Base-by-base conservation (phyloP, 176 grass and related monocot species). In the Musa troglodytarum region DNA sequence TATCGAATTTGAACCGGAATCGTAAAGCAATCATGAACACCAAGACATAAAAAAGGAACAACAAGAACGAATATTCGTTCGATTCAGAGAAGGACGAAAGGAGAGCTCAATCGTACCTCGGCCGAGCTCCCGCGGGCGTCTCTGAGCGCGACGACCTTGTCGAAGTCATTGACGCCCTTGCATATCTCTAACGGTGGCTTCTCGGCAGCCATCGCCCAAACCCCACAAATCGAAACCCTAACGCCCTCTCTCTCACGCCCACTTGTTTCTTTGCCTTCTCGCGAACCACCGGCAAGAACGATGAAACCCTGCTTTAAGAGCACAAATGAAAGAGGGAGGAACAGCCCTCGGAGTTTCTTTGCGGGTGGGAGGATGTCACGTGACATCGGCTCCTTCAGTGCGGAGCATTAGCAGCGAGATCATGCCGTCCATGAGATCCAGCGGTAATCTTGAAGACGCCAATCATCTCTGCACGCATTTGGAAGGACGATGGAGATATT, bases 141-240 rank as follows among this genome's bases (percentile, higher is more conserved):
- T 23, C 85, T 77, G 59, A 92, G 87, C 26, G 57, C 57, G 34
- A 96, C 72, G 57, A 96, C 84, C 87, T 92, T 96, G 22, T 96
- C 92, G 65, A 96, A 79, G 15, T 83, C 93, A 78, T 90, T 96
- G n/a, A 52, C 74, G 25, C 89, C 89, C 87, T 86, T 88, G 73
- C 85, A 81, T 9, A 6, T 75, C 79, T 80, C 76, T 11, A 92
- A 72, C 10, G 85, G 75, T 17, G 34, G 66, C 63, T 68, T 34
- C 57, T 62, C 57, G 12, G 5, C 28, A 9, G 11, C 65, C 65
- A 68, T 68, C 65, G 28, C 65, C 65, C 65, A 29, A 20, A 4
- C n/a, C 16, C 57, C 57, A 7, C 14, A 19, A 17, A 61, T n/a
- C 17, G 17, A n/a, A 61, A 61, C 57, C 57, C 57, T 61, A 61